phyloP scores from a whole-genome alignment of 208 protist genomes.

The Acanthamoeba healyi region DNA sequence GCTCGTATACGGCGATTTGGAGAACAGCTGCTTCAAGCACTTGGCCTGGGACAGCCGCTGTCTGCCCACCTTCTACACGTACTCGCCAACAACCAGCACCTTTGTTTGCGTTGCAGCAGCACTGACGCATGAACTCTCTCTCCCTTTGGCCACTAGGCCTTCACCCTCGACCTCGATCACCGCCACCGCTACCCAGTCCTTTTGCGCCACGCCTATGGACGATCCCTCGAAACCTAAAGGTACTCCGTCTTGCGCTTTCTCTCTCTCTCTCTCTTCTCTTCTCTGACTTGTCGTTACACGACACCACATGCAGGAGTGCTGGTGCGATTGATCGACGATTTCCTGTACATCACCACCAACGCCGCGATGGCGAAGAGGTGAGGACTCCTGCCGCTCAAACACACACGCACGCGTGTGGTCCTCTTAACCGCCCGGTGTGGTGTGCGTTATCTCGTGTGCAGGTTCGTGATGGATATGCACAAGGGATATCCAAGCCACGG shows the following conservation, averaged over 20 bases:
- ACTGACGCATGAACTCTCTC: too few species aligned
- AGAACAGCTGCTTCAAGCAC: constrained; percentile 75
- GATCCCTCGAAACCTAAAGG: neutral
- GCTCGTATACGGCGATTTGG: constrained; percentile 69
- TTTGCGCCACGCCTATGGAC: neutral
- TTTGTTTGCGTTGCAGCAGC: neutral
- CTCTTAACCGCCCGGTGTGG: too few species aligned
- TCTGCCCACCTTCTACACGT: constrained; percentile 69
- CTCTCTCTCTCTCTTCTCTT: neutral
- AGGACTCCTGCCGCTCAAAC: too few species aligned
- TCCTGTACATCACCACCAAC: constrained; percentile 70
- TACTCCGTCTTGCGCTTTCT: neutral
- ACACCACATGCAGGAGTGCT: constrained; percentile 6
- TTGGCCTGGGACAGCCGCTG: constrained; percentile 48
- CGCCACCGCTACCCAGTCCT: neutral
- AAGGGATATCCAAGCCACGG: constrained; percentile 69
- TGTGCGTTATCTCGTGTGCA: too few species aligned
- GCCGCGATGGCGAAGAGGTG: constrained; percentile 30
- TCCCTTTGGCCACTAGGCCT: constrained; percentile 11
- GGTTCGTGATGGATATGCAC: constrained; percentile 69
- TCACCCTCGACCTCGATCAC: neutral
- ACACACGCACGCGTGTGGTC: too few species aligned
- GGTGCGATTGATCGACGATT: constrained; percentile 71
- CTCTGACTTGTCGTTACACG: neutral
- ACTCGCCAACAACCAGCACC: neutral